A percentile compares a stretch with the other conserved stretches of the same genome.
phyloP scores from a whole-genome alignment of 495 filamentous ascomycete species.

The Aspergillus haitiensis region DNA sequence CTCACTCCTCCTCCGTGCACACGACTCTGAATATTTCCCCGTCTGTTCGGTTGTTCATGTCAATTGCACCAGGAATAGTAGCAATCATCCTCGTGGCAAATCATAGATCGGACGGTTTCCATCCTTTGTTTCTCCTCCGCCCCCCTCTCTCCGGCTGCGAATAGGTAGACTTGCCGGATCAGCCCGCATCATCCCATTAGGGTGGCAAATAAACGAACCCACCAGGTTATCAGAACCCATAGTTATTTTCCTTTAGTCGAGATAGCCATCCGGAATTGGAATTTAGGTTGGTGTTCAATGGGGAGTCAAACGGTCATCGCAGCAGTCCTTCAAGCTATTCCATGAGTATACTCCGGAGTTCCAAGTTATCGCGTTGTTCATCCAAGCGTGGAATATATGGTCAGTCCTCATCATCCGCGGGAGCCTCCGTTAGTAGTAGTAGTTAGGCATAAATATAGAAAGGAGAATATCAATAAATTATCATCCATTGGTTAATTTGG shows the following conservation, averaged over 20 bases:
- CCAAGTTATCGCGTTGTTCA: no score
- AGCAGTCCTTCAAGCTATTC: no score
- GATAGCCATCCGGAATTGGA: neutral
- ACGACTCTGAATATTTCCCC: neutral
- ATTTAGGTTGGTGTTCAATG: neutral
- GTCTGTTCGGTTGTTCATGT: no score
- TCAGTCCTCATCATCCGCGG: no score
- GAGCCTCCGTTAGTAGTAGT: no score
- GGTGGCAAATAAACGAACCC: neutral
- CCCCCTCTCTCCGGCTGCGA: neutral
- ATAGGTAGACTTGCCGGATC: neutral
- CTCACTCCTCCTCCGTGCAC: neutral
- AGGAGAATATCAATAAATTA: no score
- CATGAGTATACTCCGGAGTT: no score
- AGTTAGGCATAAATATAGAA: no score
- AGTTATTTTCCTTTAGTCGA: constrained; percentile 1
- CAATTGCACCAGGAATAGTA: no score
- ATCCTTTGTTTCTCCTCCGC: neutral
- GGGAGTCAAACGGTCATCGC: neutral
- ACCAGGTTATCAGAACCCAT: neutral
- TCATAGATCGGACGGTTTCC: neutral
- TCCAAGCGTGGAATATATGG: no score
- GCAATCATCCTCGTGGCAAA: constrained; percentile 2
- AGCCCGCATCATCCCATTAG: neutral
- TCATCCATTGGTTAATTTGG: no score